Evolutionary conservation across 2,329 filamentous ascomycete species (phyloP).

Genomic region (Trichophyton verrucosum): DNA sequence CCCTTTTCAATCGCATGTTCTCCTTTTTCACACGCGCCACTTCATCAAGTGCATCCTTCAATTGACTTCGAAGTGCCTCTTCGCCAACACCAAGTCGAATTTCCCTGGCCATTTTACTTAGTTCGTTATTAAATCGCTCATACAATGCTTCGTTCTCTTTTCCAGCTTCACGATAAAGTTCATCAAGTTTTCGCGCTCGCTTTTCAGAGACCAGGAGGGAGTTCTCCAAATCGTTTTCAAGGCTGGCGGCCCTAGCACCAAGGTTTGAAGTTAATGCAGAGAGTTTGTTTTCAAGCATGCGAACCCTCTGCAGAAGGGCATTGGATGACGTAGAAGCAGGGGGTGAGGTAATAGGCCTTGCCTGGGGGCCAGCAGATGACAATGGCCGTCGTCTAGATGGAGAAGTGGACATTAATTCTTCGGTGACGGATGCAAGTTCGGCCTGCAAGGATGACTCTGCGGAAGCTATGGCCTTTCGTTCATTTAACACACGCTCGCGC

Average conservation of each 20-base stretch:
- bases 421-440: conserved; percentile 67
- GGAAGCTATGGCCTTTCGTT: conserved; percentile 61
- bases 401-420: conserved; percentile 53
- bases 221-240: conserved; percentile 59
- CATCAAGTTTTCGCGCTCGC: conserved; percentile 71
- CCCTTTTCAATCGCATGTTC: conserved; percentile 68
- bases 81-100: conserved; percentile 65
- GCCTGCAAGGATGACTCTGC: conserved; percentile 58
- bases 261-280: conserved; percentile 49
- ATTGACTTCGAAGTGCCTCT: conserved; percentile 58
- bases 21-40: conserved; percentile 67
- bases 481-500: conserved; percentile 71
- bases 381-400: conserved; percentile 16
- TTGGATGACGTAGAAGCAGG: conserved; percentile 14
- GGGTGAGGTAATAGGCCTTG: conserved; percentile 20
- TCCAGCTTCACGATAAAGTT: conserved; percentile 74
- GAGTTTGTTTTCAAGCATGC: conserved; percentile 55
- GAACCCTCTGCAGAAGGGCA: conserved; percentile 40
- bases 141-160: conserved; percentile 91
- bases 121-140: conserved; percentile 80
- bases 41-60: conserved; percentile 68
- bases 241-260: conserved; percentile 46
- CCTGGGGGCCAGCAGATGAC: conserved; percentile 23
- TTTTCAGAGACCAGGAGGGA: conserved; percentile 62
- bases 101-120: conserved; percentile 68